These are phyloP conservation scores for Xylaria acuta DNA, from an alignment of 495 filamentous ascomycete species.

Conservation along the genomic window DNA sequence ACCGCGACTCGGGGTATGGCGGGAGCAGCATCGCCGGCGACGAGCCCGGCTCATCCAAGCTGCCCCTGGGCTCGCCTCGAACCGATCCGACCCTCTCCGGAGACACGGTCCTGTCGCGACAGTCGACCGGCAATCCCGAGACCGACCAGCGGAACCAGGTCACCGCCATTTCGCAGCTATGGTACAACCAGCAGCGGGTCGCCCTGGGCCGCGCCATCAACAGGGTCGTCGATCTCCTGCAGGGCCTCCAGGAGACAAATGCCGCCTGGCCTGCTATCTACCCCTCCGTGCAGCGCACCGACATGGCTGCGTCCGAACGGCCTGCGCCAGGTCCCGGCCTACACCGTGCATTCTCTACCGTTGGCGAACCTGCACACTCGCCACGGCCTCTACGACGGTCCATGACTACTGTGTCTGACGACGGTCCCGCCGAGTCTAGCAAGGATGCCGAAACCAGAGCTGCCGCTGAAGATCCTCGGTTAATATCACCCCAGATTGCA, in stretches of 20 bases:
- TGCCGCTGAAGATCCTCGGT: slow-evolving; percentile 67
- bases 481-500: slow-evolving; percentile 91
- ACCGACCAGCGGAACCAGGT: slow-evolving; percentile 52
- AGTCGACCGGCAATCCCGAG: slow-evolving; percentile 33
- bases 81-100: slow-evolving; percentile 38
- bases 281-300: slow-evolving; percentile 77
- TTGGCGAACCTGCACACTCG: slow-evolving; percentile 39
- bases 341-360: slow-evolving; percentile 59
- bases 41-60: slow-evolving; percentile 35
- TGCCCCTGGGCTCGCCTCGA: slow-evolving; percentile 50
- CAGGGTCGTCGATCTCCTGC: slow-evolving; percentile 76
- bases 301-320: slow-evolving; percentile 48
- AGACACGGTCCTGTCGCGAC: slow-evolving; percentile 54
- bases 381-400: slow-evolving; percentile 70
- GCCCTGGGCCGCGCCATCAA: slow-evolving; percentile 85
- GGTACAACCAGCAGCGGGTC: slow-evolving; percentile 88
- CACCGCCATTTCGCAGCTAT: slow-evolving; percentile 57
- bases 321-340: slow-evolving; percentile 55
- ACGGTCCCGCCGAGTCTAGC: slow-evolving; percentile 73
- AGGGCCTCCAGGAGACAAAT: slow-evolving; percentile 86
- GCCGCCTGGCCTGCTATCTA: slow-evolving; percentile 93
- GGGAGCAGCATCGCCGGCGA: slow-evolving; percentile 67
- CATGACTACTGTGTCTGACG: slow-evolving; percentile 70
- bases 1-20: slow-evolving; percentile 91
- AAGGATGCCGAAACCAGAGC: slow-evolving; percentile 63